Percentiles rank a stretch among this genome's conserved stretches.
phyloP scores from a whole-genome alignment of 306 rosid genomes.

The Macrotyloma uniflorum region DNA sequence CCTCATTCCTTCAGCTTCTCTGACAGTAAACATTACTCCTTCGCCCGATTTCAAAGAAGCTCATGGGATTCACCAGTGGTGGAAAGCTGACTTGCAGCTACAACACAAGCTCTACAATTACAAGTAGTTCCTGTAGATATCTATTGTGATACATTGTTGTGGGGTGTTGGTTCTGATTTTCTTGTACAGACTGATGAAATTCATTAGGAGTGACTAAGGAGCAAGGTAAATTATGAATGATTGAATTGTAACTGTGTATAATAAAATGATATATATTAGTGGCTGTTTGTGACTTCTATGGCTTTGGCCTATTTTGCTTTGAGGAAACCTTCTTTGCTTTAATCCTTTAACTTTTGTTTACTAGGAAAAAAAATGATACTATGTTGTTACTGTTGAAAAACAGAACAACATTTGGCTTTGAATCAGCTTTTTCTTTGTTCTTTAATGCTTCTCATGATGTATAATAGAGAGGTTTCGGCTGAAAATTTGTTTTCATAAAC shows the following conservation, averaged over 20 bases:
- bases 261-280: background rate
- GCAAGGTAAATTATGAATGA: background rate
- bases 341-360: background rate
- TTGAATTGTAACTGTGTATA: background rate
- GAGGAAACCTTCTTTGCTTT: background rate
- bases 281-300: background rate
- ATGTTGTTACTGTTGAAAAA: background rate
- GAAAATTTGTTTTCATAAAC: background rate
- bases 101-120: constrained; percentile 57
- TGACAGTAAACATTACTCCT: constrained; percentile 56
- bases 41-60: constrained; percentile 74
- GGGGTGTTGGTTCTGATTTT: constrained; percentile 9
- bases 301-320: background rate
- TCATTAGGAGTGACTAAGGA: background rate
- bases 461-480: background rate
- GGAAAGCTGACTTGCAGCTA: constrained; percentile 65
- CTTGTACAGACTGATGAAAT: background rate
- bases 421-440: background rate
- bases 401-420: background rate
- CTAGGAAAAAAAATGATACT: background rate
- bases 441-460: background rate
- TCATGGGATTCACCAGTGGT: constrained; percentile 99
- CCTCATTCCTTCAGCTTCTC: constrained; percentile 87
- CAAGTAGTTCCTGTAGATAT: constrained; percentile 38
- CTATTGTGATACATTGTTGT: background rate